Percentiles rank a stretch among this genome's conserved stretches.
phyloP scores from a whole-genome alignment of 1,139 yeast genomes.

The Debaryomyces fabryi region DNA sequence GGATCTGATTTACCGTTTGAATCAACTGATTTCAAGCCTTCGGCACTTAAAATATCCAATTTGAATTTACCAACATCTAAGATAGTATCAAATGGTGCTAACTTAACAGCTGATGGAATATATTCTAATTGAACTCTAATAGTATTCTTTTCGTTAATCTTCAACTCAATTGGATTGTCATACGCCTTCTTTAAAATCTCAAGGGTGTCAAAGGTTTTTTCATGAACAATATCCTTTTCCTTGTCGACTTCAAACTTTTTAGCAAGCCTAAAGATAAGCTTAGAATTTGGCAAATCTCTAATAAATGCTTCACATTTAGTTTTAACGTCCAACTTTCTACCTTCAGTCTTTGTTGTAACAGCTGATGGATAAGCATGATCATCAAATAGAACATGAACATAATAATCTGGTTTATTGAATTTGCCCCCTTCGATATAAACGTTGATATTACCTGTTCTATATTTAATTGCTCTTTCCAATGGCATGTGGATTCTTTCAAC shows the following conservation, averaged over 20 bases:
- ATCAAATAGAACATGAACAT: constrained; percentile 63
- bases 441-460: constrained; percentile 64
- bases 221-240: constrained; percentile 52
- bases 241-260: constrained; percentile 50
- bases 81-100: constrained; percentile 62
- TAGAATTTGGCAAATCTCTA: constrained; percentile 69
- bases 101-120: constrained; percentile 56
- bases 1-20: constrained; percentile 80
- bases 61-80: constrained; percentile 66
- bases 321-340: constrained; percentile 37
- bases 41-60: constrained; percentile 59
- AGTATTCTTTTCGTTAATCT: constrained; percentile 44
- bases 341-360: constrained; percentile 48
- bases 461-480: constrained; percentile 52
- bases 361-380: constrained; percentile 64
- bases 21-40: constrained; percentile 58
- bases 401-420: constrained; percentile 50
- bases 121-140: constrained; percentile 57
- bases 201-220: constrained; percentile 51
- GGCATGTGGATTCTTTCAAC: constrained; percentile 53
- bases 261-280: constrained; percentile 56
- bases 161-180: constrained; percentile 47
- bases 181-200: constrained; percentile 55
- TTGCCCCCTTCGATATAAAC: constrained; percentile 55
- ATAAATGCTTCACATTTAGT: constrained; percentile 62